Base-by-base conservation (phyloP, 495 filamentous ascomycete genomes). In the Aspergillus funiculosus region DNA sequence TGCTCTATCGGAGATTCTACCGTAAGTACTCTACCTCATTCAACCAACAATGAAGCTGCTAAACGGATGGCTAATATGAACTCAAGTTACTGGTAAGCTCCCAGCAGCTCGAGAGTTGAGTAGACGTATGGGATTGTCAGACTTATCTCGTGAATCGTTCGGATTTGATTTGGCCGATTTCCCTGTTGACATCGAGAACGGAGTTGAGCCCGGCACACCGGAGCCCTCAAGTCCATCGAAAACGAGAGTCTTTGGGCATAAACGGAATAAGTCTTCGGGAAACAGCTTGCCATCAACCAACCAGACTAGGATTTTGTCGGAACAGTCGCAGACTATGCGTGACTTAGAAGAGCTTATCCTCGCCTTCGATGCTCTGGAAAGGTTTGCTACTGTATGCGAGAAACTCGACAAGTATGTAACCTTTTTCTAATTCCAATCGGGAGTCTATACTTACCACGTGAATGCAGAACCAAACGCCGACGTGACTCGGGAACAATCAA, bases 341-440 rank as follows among this genome's bases (percentile, higher is more conserved):
- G 86, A 91, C 51, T 74, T 94, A 26, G 83, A 90, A 62, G 71
- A 73, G 39, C 66, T 94, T 20, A 78, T 85, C 29, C 63, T 73
- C 18, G 77, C 76, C 2, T 73, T 94, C 43, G 78, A 84, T 56
- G 62, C 76, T 3, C 65, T 94, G 57, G 79, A 87, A 57, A 71
- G 64, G 28, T 85, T 79, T 63, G 67, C 67, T 27, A 50, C 51
- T 7, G 50, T 71, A 9, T 74, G 74, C 45, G 66, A 76, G 36
- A 65, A 73, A 31, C 50, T 65, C 22, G 64, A 63, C 14, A 67
- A 67, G 67, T 75, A 56, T 60, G 69, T 58, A 1, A 6, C 20
- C 18, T 19, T 25, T 35, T n/a, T 21, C 26, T 18, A 19, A 10
- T 6, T 10, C 13, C 4, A 28, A 6, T 31, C 18, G 21, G 17